phyloP scores from a whole-genome alignment of 495 filamentous ascomycete genomes.

The Penicillium fimorum region DNA sequence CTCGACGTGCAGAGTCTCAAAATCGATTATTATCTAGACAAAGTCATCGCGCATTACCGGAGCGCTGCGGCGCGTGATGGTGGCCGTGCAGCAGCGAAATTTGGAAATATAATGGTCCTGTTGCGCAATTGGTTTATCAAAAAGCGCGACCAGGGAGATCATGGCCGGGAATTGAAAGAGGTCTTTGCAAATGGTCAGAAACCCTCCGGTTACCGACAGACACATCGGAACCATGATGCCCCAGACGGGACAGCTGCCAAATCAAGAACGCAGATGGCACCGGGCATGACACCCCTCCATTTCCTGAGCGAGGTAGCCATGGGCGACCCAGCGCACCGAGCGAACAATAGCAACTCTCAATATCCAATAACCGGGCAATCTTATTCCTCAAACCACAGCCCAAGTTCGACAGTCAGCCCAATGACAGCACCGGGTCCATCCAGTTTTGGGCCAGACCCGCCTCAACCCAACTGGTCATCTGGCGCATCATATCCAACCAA shows the following conservation, averaged over 20 bases:
- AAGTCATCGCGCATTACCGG: slow-evolving; percentile 63
- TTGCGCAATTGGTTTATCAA: slow-evolving; percentile 68
- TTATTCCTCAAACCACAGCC: slow-evolving; percentile 15
- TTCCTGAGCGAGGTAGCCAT: slow-evolving; percentile 69
- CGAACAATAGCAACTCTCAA: slow-evolving; percentile 1
- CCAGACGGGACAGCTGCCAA: slow-evolving; percentile 10
- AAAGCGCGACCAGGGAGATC: slow-evolving; percentile 49
- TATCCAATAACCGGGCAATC: slow-evolving; percentile 10
- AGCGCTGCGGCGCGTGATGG: slow-evolving; percentile 61
- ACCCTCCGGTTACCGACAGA: slow-evolving; percentile 7
- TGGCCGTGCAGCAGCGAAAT: slow-evolving; percentile 71
- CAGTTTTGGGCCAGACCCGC: neutral
- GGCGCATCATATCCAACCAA: neutral
- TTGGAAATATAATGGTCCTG: slow-evolving; percentile 71
- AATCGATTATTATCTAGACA: slow-evolving; percentile 72
- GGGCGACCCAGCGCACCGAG: slow-evolving; percentile 40
- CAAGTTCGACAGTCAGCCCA: slow-evolving; percentile 2
- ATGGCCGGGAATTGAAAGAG: slow-evolving; percentile 29
- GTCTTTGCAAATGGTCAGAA: slow-evolving; percentile 20
- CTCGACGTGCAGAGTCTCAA: slow-evolving; percentile 71
- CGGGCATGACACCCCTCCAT: slow-evolving; percentile 56
- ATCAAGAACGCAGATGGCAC: slow-evolving; percentile 20
- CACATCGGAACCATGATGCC: slow-evolving; percentile 2
- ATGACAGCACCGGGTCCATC: slow-evolving; percentile 1
- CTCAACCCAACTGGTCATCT: slow-evolving; percentile 6